These are phyloP conservation scores for Ceratocystis variospora DNA, from an alignment of 2,329 filamentous ascomycete species.

Conservation along the genomic window DNA sequence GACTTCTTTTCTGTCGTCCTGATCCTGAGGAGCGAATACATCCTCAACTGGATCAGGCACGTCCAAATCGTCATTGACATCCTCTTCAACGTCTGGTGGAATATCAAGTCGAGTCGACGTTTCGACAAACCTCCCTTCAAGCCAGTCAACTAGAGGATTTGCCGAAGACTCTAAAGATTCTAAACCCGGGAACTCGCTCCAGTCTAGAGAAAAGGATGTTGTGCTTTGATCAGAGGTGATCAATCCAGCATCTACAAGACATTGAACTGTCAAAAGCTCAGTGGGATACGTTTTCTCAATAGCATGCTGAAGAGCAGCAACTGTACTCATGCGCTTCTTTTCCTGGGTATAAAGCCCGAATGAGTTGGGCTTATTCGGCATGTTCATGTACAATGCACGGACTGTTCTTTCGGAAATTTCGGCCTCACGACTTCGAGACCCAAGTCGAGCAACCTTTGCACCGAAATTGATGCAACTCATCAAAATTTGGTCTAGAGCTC, in stretches of 20 bases:
- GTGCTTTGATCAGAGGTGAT: neutral
- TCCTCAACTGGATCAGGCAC: slow-evolving; percentile 10
- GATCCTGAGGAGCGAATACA: slow-evolving; percentile 18
- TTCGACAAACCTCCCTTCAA: slow-evolving; percentile 2
- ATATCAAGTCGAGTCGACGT: neutral
- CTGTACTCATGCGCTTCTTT: slow-evolving; percentile 33
- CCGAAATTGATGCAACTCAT: slow-evolving; percentile 41
- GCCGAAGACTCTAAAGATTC: neutral
- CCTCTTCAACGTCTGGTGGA: neutral
- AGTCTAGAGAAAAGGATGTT: neutral
- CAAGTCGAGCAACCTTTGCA: slow-evolving; percentile 44
- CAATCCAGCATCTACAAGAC: slow-evolving; percentile 36
- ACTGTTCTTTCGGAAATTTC: slow-evolving; percentile 4
- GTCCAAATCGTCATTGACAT: slow-evolving; percentile 5
- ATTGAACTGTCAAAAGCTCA: neutral
- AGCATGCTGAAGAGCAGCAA: neutral
- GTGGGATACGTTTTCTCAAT: neutral
- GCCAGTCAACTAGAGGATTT: slow-evolving; percentile 10
- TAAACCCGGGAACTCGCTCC: neutral
- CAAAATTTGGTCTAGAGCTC: slow-evolving; percentile 74
- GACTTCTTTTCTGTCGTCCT: slow-evolving; percentile 41
- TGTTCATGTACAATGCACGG: slow-evolving; percentile 8
- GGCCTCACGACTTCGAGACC: slow-evolving; percentile 25
- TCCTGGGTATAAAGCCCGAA: neutral
- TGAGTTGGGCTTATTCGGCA: neutral